Evolutionary conservation across 352 stramenopile species (phyloP).

Genomic region (Pythium grandisporangium): DNA sequence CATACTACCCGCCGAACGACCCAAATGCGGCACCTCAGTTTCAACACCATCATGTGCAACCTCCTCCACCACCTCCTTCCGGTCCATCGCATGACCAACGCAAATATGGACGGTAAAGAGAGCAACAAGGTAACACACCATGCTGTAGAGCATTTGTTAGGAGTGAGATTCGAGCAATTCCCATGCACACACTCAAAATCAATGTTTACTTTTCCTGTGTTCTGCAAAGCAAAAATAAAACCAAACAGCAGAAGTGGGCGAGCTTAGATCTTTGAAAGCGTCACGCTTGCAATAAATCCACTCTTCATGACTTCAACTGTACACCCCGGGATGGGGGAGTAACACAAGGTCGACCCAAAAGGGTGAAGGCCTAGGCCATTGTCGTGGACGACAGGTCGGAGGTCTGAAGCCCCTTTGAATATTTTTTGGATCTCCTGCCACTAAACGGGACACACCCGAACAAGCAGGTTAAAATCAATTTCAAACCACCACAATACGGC

Average conservation of each 20-base stretch:
- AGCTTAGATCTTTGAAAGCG: too few relatives aligned
- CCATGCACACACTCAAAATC: conserved; percentile 6
- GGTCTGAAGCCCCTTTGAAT: conserved; percentile 32
- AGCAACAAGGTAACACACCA: too few relatives aligned
- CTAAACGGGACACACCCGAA: too few relatives aligned
- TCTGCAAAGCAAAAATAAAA: too few relatives aligned
- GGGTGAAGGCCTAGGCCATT: conserved; percentile 67
- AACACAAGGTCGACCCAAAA: conserved; percentile 74
- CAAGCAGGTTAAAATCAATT: too few relatives aligned
- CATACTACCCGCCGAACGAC: conserved; percentile 12
- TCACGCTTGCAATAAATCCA: conserved; percentile 65
- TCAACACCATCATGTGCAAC: conserved; percentile 6
- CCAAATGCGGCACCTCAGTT: conserved; percentile 6
- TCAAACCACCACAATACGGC: too few relatives aligned
- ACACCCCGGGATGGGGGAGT: conserved; percentile 58
- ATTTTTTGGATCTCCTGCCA: conserved; percentile 63
- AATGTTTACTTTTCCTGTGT: conserved; percentile 1
- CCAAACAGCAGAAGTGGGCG: too few relatives aligned
- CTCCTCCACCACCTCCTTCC: conserved; percentile 9
- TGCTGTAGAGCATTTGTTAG: too few relatives aligned
- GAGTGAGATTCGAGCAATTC: too few relatives aligned
- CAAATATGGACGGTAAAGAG: too few relatives aligned
- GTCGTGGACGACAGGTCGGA: conserved; percentile 68
- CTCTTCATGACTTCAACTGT: conserved; percentile 84
- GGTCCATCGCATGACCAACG: too few relatives aligned